Conservation (phyloP, 2,329 filamentous ascomycete species). For the Gyromitra esculenta region DNA sequence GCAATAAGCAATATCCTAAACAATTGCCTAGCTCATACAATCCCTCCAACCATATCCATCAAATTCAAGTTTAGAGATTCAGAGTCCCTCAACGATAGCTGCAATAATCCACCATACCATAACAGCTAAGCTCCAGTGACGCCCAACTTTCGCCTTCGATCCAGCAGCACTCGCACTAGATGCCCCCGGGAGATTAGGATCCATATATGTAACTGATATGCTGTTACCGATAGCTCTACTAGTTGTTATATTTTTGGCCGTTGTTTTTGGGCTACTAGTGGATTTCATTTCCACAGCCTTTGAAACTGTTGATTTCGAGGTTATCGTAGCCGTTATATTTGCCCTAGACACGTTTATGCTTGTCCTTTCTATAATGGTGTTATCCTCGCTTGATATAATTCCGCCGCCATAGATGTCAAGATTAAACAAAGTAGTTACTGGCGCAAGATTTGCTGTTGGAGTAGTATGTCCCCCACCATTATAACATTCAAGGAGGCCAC, state of each 20-base stretch:
- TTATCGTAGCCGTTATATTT: conserved; percentile 25
- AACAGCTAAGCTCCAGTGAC: conserved; percentile 40
- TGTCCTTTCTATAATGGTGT: neutral
- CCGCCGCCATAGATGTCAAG: neutral
- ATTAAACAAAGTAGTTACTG: neutral
- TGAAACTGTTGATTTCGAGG: neutral
- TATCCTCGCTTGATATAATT: neutral
- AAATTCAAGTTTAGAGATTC: neutral
- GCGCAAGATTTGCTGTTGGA: neutral
- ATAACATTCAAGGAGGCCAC: conserved; percentile 34
- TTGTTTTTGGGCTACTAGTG: neutral
- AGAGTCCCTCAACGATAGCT: conserved; percentile 36
- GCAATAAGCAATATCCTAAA: conserved; percentile 30
- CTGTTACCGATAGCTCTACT: conserved; percentile 3
- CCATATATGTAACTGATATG: conserved; percentile 7
- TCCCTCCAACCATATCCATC: neutral
- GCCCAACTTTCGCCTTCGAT: conserved; percentile 38
- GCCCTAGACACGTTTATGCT: conserved; percentile 8
- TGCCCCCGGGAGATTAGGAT: conserved; percentile 1
- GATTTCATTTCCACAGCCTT: neutral
- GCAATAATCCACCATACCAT: conserved; percentile 44
- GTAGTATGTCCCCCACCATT: conserved; percentile 9
- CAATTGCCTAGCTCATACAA: conserved; percentile 7
- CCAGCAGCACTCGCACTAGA: conserved; percentile 25
- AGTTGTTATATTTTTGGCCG: neutral